Percentiles rank a stretch among this genome's conserved stretches.
Conservation (phyloP, 108 stramenopile genomes). For the Licmophora abbreviata region DNA sequence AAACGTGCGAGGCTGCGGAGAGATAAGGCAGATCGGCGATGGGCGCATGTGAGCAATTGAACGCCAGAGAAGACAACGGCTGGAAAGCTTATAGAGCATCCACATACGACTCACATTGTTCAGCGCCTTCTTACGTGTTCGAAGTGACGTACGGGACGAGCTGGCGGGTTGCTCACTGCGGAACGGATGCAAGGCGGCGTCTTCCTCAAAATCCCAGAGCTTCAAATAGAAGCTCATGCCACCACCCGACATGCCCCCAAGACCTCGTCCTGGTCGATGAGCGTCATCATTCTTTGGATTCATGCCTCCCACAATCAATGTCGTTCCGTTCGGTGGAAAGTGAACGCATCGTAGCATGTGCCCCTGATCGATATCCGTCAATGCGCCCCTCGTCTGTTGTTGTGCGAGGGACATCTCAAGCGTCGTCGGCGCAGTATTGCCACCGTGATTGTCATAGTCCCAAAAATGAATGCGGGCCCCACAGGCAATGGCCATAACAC, state of each 20-base stretch:
- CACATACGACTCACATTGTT: slow-evolving; percentile 3
- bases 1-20: slow-evolving; percentile 53
- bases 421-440: not conserved
- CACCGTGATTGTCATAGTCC: slow-evolving; percentile 46
- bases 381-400: slow-evolving; percentile 4
- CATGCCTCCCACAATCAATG: slow-evolving; percentile 85
- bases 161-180: not conserved
- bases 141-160: not conserved
- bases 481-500: slow-evolving; percentile 86
- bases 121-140: slow-evolving; percentile 4
- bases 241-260: slow-evolving; percentile 30
- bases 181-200: slow-evolving; percentile 34
- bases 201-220: slow-evolving; percentile 74
- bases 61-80: not conserved
- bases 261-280: slow-evolving; percentile 9
- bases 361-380: slow-evolving; percentile 37
- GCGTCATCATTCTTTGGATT: slow-evolving; percentile 48
- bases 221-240: slow-evolving; percentile 71
- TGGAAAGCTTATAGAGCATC: not conserved
- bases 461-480: slow-evolving; percentile 87
- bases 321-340: slow-evolving; percentile 76
- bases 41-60: not conserved
- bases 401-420: not conserved
- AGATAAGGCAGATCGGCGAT: not conserved
- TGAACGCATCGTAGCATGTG: slow-evolving; percentile 87